Evolutionary conservation across 2,329 filamentous ascomycete species (phyloP), one percentile per base, ranked within the genome.

Genomic region (Xylariales sp.): DNA sequence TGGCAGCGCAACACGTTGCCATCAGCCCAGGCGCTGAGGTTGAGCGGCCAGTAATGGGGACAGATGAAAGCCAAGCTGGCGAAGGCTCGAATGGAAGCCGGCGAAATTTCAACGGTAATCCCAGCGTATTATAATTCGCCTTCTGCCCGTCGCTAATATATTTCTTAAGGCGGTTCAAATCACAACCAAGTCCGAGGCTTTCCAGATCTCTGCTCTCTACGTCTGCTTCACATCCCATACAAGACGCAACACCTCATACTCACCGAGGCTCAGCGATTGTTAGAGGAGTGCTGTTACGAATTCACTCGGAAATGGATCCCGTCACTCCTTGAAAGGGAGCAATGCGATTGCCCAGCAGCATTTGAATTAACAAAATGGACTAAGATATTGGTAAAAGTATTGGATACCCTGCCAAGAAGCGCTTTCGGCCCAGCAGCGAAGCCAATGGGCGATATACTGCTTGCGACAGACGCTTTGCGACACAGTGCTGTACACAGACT

Each of bases 201-300:
- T 6, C 27, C 23, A 16, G 25, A 17, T n/a, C 12, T 55, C 2
- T 52, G 53, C 4, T 53, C 53, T 3, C 40, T 61, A 5, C 55
- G 57, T 40, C 59, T 60, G 0, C 49, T 51, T 1, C 57, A 51
- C 21, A 43, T 66, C 11, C 58, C 57, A 5, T 66, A 61, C 43
- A 45, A 48, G 20, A 42, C 55, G 4, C 61, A 65, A 38, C 60
- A 66, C 47, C 33, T 51, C 3, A 54, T 67, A 27, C 52, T 66
- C n/a, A 58, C 48, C 20, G 54, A 51, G 27, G 44, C 49, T 6
- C 63, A 66, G 42, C 41, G 47, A 6, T 31, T 63, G 14, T 51
- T 66, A 5, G 63, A 67, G 42, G 56, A 61, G 39, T 57, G 54
- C 39, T 67, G 61, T 45, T 67, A 63, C 42, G 55, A 63, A 6